phyloP scores from a whole-genome alignment of 148 eudicot species.

The Spergularia marina region DNA sequence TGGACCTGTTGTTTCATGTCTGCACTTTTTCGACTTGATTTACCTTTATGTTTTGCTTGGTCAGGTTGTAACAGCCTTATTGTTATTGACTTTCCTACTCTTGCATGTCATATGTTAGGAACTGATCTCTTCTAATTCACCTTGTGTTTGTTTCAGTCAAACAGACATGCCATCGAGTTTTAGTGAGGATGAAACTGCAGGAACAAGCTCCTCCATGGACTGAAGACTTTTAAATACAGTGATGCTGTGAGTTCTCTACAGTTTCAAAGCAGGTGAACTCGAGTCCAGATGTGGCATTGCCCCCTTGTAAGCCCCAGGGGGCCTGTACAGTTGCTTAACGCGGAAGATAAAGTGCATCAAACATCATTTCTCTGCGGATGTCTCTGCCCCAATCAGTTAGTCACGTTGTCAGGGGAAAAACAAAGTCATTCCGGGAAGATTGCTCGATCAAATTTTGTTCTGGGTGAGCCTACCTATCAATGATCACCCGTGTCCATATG shows the following conservation, averaged over 20 bases:
- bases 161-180: slow-evolving; percentile 65
- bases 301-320: slow-evolving; percentile 3
- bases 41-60: too few species aligned
- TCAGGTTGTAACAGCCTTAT: too few species aligned
- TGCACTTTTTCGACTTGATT: too few species aligned
- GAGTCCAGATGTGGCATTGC: not conserved
- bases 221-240: slow-evolving; percentile 12
- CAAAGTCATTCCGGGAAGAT: not conserved
- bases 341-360: slow-evolving; percentile 6
- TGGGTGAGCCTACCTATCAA: not conserved
- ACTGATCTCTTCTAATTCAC: not conserved
- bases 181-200: slow-evolving; percentile 85
- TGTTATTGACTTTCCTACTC: not conserved
- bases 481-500: slow-evolving; percentile 14
- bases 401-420: not conserved
- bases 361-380: not conserved
- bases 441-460: slow-evolving; percentile 25
- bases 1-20: too few species aligned
- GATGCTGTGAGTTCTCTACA: not conserved
- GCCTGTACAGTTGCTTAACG: slow-evolving; percentile 24
- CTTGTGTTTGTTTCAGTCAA: slow-evolving; percentile 36
- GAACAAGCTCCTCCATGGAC: slow-evolving; percentile 64
- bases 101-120: not conserved
- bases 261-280: slow-evolving; percentile 1
- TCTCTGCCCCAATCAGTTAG: not conserved